These are phyloP conservation scores for Aspergillus intermedius DNA, from an alignment of 2,329 filamentous ascomycete genomes.

Conservation along the genomic window DNA sequence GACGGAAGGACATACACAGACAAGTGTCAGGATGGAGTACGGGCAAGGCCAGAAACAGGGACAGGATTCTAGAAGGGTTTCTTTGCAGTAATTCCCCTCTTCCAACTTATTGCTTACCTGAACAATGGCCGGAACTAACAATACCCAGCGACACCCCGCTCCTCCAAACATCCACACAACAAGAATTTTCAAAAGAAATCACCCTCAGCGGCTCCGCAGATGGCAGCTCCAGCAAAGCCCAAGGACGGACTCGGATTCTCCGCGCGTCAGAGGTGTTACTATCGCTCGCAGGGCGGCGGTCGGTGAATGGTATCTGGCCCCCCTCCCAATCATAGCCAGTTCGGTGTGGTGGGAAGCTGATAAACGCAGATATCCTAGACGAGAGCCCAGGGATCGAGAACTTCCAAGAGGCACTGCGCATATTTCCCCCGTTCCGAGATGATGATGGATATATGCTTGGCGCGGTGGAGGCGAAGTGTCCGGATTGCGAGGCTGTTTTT, in stretches of 20 bases:
- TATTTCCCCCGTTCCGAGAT: constrained; percentile 21
- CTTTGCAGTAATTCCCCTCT: not conserved
- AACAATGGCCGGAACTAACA: constrained; percentile 4
- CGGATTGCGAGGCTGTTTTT: constrained; percentile 25
- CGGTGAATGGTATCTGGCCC: not conserved
- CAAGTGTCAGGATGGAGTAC: constrained; percentile 4
- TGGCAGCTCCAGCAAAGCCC: constrained; percentile 7
- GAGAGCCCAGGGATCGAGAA: constrained; percentile 14
- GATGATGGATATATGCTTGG: constrained; percentile 16
- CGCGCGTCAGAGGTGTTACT: constrained; percentile 18
- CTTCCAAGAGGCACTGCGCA: constrained; percentile 21
- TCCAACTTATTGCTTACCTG: constrained; percentile 1
- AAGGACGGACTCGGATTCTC: constrained; percentile 13
- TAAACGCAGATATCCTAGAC: constrained; percentile 7
- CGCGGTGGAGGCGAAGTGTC: constrained; percentile 17
- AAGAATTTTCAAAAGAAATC: constrained; percentile 16
- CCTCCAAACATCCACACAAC: constrained; percentile 6
- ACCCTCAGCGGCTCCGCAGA: constrained; percentile 8
- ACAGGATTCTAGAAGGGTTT: not conserved
- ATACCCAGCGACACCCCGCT: not conserved
- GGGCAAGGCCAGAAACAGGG: not conserved
- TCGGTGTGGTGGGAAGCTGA: too few species aligned
- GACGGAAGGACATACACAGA: not conserved
- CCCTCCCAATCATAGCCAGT: not conserved
- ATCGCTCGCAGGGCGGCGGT: constrained; percentile 11